Evolutionary conservation across 2,329 filamentous ascomycete species (phyloP), one percentile per base, ranked within the genome.

Genomic region (Ceratocystis eucalypticola): DNA sequence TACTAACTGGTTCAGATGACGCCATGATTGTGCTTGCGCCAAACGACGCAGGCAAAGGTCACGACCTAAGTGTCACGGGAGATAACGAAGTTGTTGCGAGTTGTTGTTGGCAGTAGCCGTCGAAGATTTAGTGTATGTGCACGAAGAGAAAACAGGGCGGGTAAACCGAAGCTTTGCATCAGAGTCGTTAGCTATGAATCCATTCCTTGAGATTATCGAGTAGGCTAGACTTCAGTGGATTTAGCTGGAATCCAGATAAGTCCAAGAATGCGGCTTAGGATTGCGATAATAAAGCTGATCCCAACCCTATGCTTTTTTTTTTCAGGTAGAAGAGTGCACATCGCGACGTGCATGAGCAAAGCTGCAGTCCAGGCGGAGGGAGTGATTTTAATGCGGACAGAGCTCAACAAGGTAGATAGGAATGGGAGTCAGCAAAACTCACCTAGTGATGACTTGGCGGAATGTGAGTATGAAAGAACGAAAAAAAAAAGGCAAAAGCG

Each of bases 1-100:
- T 57, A 65, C 66, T 65, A 61, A 67, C 66, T 30, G 66, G 62
- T 62, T 67, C 50, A 30, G 66, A 65, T 55, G 62, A 67, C 48
- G 66, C 53, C 66, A 67, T 67, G 44, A 50, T 67, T 45, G 55
- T 61, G 44, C 45, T 25, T 62, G 45, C 45, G 65, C 50, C 28
- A 17, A 50, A 41, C 22, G 59, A 62, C 59, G 48, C 59, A 48
- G 57, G 22, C 64, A 1, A 48, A 57, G 28, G 30, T n/a, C 53
- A 57, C 25, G 22, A 57, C 53, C 28, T 57, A 4, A 33, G 10
- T 33, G 22, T 33, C 25, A 30, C 17, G 3, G 10, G 6, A 57
- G 53, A n/a, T 15, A 25, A 17, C 10, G 10, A 10, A 30, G 28
- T 15, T 28, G 50, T 28, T 55, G 50, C 28, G 22, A 15, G 30